Evolutionary conservation across 495 filamentous ascomycete species (phyloP).

Genomic region (Talaromyces trachyspermus): DNA sequence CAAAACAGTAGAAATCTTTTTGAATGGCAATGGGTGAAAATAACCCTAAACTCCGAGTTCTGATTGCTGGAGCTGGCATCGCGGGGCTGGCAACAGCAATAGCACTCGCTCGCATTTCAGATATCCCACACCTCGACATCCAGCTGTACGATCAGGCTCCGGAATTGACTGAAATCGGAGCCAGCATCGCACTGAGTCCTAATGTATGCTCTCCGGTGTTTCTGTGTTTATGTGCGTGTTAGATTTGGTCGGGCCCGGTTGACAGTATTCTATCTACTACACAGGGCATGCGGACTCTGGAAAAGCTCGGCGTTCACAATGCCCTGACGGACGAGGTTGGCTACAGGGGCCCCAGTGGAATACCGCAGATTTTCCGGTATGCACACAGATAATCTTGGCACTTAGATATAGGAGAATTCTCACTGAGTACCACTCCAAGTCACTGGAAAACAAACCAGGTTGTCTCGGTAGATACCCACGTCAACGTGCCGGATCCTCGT

Average conservation of each 20-base stretch:
- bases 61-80: conserved; percentile 42
- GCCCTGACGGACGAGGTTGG: conserved; percentile 32
- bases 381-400: background rate
- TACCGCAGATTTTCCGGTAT: conserved; percentile 29
- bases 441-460: conserved; percentile 41
- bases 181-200: conserved; percentile 42
- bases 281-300: conserved; percentile 41
- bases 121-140: conserved; percentile 25
- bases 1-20: too few relatives aligned
- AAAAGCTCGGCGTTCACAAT: conserved; percentile 35
- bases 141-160: conserved; percentile 40
- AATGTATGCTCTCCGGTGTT: conserved; percentile 23
- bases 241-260: background rate
- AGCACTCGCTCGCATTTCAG: conserved; percentile 23
- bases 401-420: too few relatives aligned
- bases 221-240: background rate
- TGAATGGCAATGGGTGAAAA: conserved; percentile 10
- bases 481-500: conserved; percentile 28
- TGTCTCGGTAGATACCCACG: conserved; percentile 30
- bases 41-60: conserved; percentile 23
- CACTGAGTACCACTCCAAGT: conserved; percentile 6
- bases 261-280: background rate
- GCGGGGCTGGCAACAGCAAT: conserved; percentile 41
- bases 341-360: conserved; percentile 31
- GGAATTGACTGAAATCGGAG: conserved; percentile 40